Evolutionary conservation across 1,139 yeast genomes (phyloP).

Genomic region (Kodamaea sp.): DNA sequence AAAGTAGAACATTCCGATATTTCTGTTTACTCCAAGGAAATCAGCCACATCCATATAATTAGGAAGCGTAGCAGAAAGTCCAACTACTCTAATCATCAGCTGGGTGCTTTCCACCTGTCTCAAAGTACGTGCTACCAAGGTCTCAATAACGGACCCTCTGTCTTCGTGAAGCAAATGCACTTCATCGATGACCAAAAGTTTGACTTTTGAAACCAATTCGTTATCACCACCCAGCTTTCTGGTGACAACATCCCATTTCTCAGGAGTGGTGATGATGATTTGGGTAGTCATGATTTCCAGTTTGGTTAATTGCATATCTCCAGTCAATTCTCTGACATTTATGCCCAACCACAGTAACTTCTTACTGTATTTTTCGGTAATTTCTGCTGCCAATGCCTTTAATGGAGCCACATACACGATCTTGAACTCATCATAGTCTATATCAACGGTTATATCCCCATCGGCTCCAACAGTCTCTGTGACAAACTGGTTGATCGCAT

Average conservation of each 20-base stretch:
- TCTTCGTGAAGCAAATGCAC: constrained; percentile 97
- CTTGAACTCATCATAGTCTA: constrained; percentile 81
- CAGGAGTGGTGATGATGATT: constrained; percentile 94
- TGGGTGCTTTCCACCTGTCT: constrained; percentile 94
- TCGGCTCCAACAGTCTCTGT: constrained; percentile 49
- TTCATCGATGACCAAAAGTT: constrained; percentile 87
- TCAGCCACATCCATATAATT: constrained; percentile 95
- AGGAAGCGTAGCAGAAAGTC: constrained; percentile 94
- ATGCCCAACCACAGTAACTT: constrained; percentile 85
- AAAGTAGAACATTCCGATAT: constrained; percentile 89
- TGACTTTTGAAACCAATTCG: constrained; percentile 83
- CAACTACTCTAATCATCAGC: constrained; percentile 93
- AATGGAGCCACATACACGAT: constrained; percentile 94
- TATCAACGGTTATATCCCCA: constrained; percentile 55
- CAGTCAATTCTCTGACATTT: constrained; percentile 85
- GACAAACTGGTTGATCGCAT: constrained; percentile 71
- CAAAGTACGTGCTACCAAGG: constrained; percentile 91
- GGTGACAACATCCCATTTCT: constrained; percentile 98
- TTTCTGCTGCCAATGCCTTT: constrained; percentile 96
- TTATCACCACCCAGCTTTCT: constrained; percentile 85
- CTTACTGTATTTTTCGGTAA: constrained; percentile 83
- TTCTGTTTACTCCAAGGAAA: constrained; percentile 86
- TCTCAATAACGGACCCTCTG: constrained; percentile 96
- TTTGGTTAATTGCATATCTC: constrained; percentile 93
- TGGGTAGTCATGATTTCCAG: constrained; percentile 85